These are phyloP conservation scores for Nakazawaea wyomingensis DNA, from an alignment of 805 yeast species.

Conservation along the genomic window DNA sequence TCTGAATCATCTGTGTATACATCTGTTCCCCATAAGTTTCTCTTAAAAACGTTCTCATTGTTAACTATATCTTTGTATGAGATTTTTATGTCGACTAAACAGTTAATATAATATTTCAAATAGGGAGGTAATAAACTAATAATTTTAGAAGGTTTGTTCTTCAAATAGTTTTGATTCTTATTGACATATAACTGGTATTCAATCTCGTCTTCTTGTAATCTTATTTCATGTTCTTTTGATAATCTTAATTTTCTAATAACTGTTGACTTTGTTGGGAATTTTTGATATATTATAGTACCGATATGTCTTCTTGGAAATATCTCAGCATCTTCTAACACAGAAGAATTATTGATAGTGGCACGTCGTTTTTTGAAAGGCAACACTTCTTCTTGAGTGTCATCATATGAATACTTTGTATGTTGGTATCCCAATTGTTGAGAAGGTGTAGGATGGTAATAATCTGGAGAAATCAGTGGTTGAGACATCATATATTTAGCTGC, in stretches of 20 bases:
- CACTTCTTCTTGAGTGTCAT: slow-evolving; percentile 6
- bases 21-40: slow-evolving; percentile 85
- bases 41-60: slow-evolving; percentile 39
- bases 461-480: neutral
- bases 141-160: slow-evolving; percentile 25
- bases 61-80: slow-evolving; percentile 38
- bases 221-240: slow-evolving; percentile 17
- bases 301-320: slow-evolving; percentile 41
- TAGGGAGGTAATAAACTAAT: slow-evolving; percentile 26
- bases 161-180: slow-evolving; percentile 18
- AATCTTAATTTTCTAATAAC: slow-evolving; percentile 18
- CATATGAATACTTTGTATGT: slow-evolving; percentile 1
- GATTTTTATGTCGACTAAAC: slow-evolving; percentile 49
- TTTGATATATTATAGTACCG: slow-evolving; percentile 55
- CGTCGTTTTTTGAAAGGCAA: slow-evolving; percentile 9
- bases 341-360: slow-evolving; percentile 29
- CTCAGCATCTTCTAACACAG: slow-evolving; percentile 34
- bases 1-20: slow-evolving; percentile 94
- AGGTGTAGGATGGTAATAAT: neutral
- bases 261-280: slow-evolving; percentile 45
- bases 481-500: slow-evolving; percentile 3
- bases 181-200: slow-evolving; percentile 9
- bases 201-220: slow-evolving; percentile 14
- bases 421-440: neutral
- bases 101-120: slow-evolving; percentile 35